Evolutionary conservation across 768 basidiomycete genomes (phyloP).

Genomic region (Trametes cinnabarina): DNA sequence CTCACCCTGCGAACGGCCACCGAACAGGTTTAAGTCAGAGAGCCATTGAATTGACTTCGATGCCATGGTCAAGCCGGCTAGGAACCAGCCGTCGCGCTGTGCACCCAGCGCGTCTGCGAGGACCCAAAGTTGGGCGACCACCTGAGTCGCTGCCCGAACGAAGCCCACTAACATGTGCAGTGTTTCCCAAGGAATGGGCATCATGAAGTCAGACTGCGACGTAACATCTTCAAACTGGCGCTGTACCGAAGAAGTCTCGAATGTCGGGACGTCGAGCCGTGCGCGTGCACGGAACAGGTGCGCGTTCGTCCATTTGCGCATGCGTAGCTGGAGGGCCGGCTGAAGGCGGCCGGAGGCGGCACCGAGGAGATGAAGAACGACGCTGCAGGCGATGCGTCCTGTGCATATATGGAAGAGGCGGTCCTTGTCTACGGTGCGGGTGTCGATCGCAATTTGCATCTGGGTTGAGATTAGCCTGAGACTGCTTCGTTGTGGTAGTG

Average conservation of each 20-base stretch:
- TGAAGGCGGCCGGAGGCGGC: constrained; percentile 29
- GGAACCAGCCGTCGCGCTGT: constrained; percentile 60
- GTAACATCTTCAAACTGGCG: constrained; percentile 58
- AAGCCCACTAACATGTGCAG: constrained; percentile 44
- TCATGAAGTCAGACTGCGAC: constrained; percentile 35
- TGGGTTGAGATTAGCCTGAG: constrained; percentile 25
- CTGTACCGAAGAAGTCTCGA: constrained; percentile 61
- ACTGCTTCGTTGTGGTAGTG: no score
- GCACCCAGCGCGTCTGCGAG: constrained; percentile 53
- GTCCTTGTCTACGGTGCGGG: constrained; percentile 55
- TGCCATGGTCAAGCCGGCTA: constrained; percentile 54
- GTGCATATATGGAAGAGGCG: constrained; percentile 53
- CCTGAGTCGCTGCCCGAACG: constrained; percentile 46
- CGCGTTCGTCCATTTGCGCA: constrained; percentile 58
- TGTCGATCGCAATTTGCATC: constrained; percentile 68
- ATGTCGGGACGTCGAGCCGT: constrained; percentile 77
- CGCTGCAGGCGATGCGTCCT: constrained; percentile 52
- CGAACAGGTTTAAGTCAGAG: neutral
- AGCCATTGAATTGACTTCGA: constrained; percentile 41
- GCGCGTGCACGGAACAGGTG: constrained; percentile 65
- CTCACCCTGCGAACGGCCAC: neutral
- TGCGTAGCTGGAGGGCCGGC: constrained; percentile 52
- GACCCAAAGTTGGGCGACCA: constrained; percentile 60
- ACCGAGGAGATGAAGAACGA: constrained; percentile 44
- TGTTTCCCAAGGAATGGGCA: constrained; percentile 58